A percentile compares a stretch with the other conserved stretches of the same genome.
Conservation (phyloP, 306 rosid genomes). For the Calophaca sinica region DNA sequence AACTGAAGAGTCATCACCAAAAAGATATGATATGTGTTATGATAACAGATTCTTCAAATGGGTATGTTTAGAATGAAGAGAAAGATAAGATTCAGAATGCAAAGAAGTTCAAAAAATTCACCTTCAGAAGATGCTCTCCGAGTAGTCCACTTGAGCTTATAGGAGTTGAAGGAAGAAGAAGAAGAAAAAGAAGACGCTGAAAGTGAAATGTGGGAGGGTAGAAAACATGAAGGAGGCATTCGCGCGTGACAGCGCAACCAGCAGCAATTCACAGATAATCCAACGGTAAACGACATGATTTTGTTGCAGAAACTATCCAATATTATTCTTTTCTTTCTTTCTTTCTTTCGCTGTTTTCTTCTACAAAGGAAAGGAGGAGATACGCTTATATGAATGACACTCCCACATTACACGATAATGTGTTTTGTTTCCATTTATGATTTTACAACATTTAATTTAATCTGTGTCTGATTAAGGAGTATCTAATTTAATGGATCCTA, state of each 20-base stretch:
- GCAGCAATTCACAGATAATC: slow-evolving; percentile 42
- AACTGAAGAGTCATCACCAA: no score
- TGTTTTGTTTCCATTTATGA: no score
- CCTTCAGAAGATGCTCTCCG: slow-evolving; percentile 71
- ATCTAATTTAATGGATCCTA: no score
- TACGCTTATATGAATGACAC: no score
- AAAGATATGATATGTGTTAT: background rate
- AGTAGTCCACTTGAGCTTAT: slow-evolving; percentile 51
- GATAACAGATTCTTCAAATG: background rate
- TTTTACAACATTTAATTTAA: no score
- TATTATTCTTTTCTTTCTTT: no score
- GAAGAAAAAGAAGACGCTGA: slow-evolving; percentile 22
- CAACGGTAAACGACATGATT: slow-evolving; percentile 58
- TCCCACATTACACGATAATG: no score
- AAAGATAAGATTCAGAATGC: slow-evolving; percentile 31
- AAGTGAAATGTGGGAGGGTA: slow-evolving; percentile 34
- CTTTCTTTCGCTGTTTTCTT: no score
- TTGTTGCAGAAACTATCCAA: background rate
- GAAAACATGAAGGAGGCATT: slow-evolving; percentile 30
- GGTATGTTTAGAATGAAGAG: background rate
- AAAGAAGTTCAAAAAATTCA: slow-evolving; percentile 30
- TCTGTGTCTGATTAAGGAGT: no score
- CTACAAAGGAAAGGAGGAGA: no score
- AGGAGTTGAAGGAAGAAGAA: slow-evolving; percentile 41
- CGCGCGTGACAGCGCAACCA: slow-evolving; percentile 42